These are phyloP conservation scores for Gaultheria prostrata DNA, from an alignment of 148 eudicot species.

Conservation along the genomic window DNA sequence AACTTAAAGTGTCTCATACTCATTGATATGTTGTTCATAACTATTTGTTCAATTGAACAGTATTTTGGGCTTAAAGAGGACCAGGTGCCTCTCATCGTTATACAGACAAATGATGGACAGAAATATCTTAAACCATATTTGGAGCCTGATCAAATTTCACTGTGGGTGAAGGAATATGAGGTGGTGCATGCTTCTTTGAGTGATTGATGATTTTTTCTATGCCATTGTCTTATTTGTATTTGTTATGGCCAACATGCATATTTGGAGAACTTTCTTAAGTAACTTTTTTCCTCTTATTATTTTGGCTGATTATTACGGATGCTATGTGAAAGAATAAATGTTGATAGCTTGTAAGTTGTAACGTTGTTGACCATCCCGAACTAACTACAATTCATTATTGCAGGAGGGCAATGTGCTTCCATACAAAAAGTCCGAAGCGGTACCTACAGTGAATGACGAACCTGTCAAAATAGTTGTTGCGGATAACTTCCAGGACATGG, in stretches of 20 bases:
- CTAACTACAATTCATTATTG: conserved; percentile 5
- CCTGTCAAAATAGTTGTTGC: conserved; percentile 75
- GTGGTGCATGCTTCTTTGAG: conserved; percentile 40
- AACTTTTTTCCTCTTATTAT: not conserved
- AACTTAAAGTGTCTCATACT: not conserved
- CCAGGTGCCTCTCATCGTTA: conserved; percentile 71
- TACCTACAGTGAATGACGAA: conserved; percentile 55
- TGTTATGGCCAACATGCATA: not conserved
- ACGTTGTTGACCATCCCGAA: not conserved
- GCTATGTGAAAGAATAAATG: not conserved
- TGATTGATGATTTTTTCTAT: not conserved
- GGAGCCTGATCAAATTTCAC: conserved; percentile 65
- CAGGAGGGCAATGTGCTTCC: conserved; percentile 60
- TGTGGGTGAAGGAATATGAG: conserved; percentile 81
- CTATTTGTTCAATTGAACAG: conserved; percentile 35
- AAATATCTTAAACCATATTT: conserved; percentile 74
- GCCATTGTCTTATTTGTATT: not conserved
- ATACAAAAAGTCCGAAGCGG: conserved; percentile 57
- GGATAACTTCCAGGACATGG: conserved; percentile 51
- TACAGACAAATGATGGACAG: conserved; percentile 76
- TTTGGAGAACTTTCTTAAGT: conserved; percentile 5
- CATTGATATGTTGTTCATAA: conserved; percentile 7
- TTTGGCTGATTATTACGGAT: not conserved
- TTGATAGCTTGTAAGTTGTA: not conserved
- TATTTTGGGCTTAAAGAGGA: conserved; percentile 81